Evolutionary conservation across 2,329 filamentous ascomycete genomes (phyloP).

Genomic region (Cytospora mali): DNA sequence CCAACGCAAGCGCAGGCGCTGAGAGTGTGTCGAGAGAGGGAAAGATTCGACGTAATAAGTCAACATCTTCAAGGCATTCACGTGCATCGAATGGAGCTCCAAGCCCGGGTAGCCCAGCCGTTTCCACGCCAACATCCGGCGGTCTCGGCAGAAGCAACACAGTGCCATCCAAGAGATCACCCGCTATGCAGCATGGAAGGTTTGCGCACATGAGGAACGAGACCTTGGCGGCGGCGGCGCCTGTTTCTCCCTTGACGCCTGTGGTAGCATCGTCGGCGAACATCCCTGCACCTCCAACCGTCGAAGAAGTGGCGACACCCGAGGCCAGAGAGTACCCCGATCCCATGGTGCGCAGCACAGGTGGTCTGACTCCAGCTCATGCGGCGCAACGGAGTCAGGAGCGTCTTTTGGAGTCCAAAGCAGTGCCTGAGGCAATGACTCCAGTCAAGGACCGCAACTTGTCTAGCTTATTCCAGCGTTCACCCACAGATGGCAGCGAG

Average conservation of each 20-base stretch:
- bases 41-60: slow-evolving; percentile 82
- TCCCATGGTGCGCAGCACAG: slow-evolving; percentile 15
- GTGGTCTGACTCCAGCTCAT: slow-evolving; percentile 19
- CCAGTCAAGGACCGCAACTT: slow-evolving; percentile 69
- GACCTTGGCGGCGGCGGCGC: slow-evolving; percentile 35
- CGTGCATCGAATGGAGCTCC: slow-evolving; percentile 71
- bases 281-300: slow-evolving; percentile 46
- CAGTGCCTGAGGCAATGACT: slow-evolving; percentile 39
- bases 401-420: slow-evolving; percentile 46
- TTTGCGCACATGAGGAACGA: slow-evolving; percentile 54
- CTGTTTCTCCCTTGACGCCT: slow-evolving; percentile 38
- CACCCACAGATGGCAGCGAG: slow-evolving; percentile 63
- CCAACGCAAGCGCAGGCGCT: slow-evolving; percentile 84
- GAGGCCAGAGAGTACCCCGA: slow-evolving; percentile 31
- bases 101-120: slow-evolving; percentile 67
- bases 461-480: slow-evolving; percentile 70
- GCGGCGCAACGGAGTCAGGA: slow-evolving; percentile 52
- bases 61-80: slow-evolving; percentile 87
- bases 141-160: slow-evolving; percentile 77
- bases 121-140: slow-evolving; percentile 57
- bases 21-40: slow-evolving; percentile 84
- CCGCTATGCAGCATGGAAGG: slow-evolving; percentile 67
- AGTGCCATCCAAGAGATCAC: slow-evolving; percentile 86
- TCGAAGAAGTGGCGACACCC: slow-evolving; percentile 41
- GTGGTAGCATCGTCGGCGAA: slow-evolving; percentile 50